A percentile compares a stretch with the other conserved stretches of the same genome.
phyloP scores from a whole-genome alignment of 2,329 filamentous ascomycete species.

The Fonsecaea multimorphosa region DNA sequence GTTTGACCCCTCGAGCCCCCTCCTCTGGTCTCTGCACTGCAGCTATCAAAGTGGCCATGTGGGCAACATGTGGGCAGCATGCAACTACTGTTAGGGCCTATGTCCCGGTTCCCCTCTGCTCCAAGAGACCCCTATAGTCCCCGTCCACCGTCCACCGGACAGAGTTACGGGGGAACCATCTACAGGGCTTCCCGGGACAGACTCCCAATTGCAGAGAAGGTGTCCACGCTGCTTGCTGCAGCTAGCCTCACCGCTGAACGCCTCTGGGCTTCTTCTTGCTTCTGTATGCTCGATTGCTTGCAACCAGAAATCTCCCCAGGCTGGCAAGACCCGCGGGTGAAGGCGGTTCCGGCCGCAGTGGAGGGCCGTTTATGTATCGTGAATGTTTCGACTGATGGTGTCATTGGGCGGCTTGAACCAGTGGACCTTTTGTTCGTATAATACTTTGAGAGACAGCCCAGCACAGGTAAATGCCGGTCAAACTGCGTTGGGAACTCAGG shows the following conservation, averaged over 20 bases:
- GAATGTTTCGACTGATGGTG: background rate
- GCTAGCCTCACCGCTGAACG: slow-evolving; percentile 4
- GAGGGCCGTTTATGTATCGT: background rate
- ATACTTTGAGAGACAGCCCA: background rate
- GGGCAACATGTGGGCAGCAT: background rate
- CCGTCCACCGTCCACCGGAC: background rate
- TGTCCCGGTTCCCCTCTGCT: background rate
- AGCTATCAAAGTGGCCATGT: slow-evolving; percentile 1
- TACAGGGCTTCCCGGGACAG: background rate
- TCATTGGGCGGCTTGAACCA: background rate
- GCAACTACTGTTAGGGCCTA: background rate
- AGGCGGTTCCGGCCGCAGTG: slow-evolving; percentile 1
- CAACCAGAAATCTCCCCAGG: background rate
- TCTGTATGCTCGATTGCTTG: background rate
- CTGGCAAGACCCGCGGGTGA: background rate
- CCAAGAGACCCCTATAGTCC: background rate
- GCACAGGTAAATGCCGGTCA: slow-evolving; percentile 7
- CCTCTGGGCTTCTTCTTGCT: background rate
- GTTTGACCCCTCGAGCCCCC: background rate
- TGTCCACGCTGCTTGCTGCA: background rate
- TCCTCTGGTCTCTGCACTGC: background rate
- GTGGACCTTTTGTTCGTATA: slow-evolving; percentile 23
- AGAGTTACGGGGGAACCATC: background rate
- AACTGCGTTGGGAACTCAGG: slow-evolving; percentile 9
- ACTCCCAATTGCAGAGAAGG: background rate